A percentile compares a stretch with the other conserved stretches of the same genome.
These are phyloP conservation scores for Lactifluus piperatus DNA, from an alignment of 768 basidiomycete genomes.

Conservation along the genomic window DNA sequence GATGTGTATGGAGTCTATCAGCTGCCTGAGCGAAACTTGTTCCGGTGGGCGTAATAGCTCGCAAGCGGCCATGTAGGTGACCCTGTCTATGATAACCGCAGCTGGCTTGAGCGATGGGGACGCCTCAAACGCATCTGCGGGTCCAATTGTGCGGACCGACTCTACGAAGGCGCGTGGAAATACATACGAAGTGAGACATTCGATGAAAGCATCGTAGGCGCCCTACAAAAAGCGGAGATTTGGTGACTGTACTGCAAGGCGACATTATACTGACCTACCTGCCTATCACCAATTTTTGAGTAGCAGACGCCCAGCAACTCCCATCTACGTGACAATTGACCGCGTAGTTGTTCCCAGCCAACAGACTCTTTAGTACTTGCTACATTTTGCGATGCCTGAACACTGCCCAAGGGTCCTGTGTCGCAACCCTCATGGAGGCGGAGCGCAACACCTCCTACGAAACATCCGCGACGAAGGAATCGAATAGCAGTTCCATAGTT, in stretches of 20 bases:
- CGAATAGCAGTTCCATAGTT: conserved; percentile 55
- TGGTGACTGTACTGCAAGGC: not conserved
- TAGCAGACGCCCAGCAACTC: conserved; percentile 77
- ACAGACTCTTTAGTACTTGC: conserved; percentile 26
- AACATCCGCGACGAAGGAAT: conserved; percentile 57
- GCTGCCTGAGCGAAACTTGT: conserved; percentile 38
- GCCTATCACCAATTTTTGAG: conserved; percentile 67
- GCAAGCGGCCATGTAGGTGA: conserved; percentile 57
- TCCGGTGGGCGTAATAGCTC: conserved; percentile 50
- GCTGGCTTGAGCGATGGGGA: conserved; percentile 45
- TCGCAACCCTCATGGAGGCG: conserved; percentile 9
- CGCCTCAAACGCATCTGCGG: conserved; percentile 31
- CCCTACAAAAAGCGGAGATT: conserved; percentile 32
- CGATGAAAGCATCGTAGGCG: conserved; percentile 45
- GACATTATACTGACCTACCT: conserved; percentile 37
- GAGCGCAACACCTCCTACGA: conserved; percentile 43
- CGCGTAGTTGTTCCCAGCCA: conserved; percentile 50
- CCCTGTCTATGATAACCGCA: conserved; percentile 49
- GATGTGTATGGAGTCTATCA: conserved; percentile 7
- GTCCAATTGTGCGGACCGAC: conserved; percentile 14
- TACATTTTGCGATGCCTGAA: conserved; percentile 22
- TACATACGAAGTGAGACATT: conserved; percentile 27
- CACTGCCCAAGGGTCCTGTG: conserved; percentile 16
- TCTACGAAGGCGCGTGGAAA: conserved; percentile 19
- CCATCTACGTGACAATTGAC: conserved; percentile 64